Evolutionary conservation across 179 eudicot genomes (phyloP).

Genomic region (Silene noctiflora): DNA sequence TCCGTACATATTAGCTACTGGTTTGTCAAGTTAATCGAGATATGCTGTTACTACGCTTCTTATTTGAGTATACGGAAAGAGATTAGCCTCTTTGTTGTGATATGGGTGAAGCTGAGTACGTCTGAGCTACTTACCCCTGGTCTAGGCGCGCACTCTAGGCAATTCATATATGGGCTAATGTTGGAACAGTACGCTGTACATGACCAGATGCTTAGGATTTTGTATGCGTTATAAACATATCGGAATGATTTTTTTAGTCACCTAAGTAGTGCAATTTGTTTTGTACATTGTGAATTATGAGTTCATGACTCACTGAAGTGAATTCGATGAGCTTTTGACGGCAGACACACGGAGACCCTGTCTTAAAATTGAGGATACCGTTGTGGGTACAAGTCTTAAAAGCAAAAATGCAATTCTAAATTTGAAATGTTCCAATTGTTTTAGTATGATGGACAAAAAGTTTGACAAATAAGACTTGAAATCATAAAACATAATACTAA

Average conservation of each 20-base stretch:
- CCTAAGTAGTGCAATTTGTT: not conserved
- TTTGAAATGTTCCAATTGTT: no score
- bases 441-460: no score
- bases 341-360: not conserved
- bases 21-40: not conserved
- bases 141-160: not conserved
- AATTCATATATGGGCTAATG: not conserved
- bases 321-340: not conserved
- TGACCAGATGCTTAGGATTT: not conserved
- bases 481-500: no score
- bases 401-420: no score
- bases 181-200: not conserved
- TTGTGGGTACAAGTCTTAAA: no score
- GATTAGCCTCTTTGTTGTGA: not conserved
- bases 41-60: not conserved
- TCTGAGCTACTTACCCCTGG: not conserved
- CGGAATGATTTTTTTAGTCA: not conserved
- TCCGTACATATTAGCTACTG: no score
- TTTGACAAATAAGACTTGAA: no score
- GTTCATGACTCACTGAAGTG: conserved; percentile 1
- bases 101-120: not conserved
- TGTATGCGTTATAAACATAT: not conserved
- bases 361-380: not conserved
- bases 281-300: not conserved
- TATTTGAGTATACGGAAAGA: not conserved